Base-by-base conservation (phyloP, 495 filamentous ascomycete genomes). In the Immersiella caudata region DNA sequence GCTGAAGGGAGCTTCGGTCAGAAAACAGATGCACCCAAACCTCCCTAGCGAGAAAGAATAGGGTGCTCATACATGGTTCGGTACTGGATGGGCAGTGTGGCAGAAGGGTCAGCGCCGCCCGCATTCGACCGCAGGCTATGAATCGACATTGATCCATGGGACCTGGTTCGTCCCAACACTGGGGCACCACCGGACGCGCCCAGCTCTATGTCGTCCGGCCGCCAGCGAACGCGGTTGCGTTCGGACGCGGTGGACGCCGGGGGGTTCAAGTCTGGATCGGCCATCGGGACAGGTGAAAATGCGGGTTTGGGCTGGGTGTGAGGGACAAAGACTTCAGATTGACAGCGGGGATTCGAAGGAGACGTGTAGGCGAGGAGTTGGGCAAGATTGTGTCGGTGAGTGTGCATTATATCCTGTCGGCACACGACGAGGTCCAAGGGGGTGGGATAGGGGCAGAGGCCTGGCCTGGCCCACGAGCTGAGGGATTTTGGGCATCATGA, bases 51-150 rank as follows among this genome's bases (percentile, higher is more conserved):
- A 46, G 24, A 51, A 22, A 22, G 2, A 9, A 20, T 16, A 52
- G 55, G 49, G 76, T 78, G 29, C 29, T 33, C 29, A 8, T 74
- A 81, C 79, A 85, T 67, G 1, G 83, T 86, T 29, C 84, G 77
- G 68, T 85, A 86, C 59, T 83, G 78, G 60, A 86, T 83, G n/a
- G 83, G 84, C 61, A 86, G 78, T 1, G 79, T 79, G 20, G 81
- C 75, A 1, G 79, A 76, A 9, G 83, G 83, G 64, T 86, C 81
- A 24, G 84, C 74, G 55, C 11, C 40, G 11, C 72, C 72, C 58
- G 70, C 40, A 63, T 69, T 67, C 14, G 78, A 78, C 49, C 62
- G 75, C 18, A 75, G 68, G 51, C 74, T 78, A 33, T 68, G 75
- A 64, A 80, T 79, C 18, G 79, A 80, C 65, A 80, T 73, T 0